A percentile compares a stretch with the other conserved stretches of the same genome.
Conservation (phyloP, 2,329 filamentous ascomycete species). For the Ascochyta viciae-villosae region DNA sequence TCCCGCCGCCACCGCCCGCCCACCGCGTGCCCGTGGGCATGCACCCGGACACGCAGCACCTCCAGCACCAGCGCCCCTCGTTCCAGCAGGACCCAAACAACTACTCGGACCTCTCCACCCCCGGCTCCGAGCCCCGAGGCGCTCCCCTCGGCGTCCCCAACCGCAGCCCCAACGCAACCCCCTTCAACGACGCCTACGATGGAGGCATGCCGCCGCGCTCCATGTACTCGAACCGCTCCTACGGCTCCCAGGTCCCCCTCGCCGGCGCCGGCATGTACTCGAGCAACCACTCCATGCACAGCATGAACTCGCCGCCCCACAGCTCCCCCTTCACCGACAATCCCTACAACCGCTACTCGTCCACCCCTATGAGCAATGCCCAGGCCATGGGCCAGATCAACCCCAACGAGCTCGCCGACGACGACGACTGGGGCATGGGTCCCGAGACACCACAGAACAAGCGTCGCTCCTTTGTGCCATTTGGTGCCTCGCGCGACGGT, state of each 20-base stretch:
- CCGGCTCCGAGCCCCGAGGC: slow-evolving; percentile 59
- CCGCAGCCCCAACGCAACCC: slow-evolving; percentile 31
- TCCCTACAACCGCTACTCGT: slow-evolving; percentile 69
- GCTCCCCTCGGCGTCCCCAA: slow-evolving; percentile 55
- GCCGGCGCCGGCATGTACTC: slow-evolving; percentile 46
- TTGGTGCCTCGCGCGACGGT: slow-evolving; percentile 54
- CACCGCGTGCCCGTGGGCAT: slow-evolving; percentile 41
- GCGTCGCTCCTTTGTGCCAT: slow-evolving; percentile 64
- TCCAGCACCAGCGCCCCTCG: slow-evolving; percentile 28
- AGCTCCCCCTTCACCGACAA: slow-evolving; percentile 64
- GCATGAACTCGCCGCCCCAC: slow-evolving; percentile 53
- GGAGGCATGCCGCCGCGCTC: slow-evolving; percentile 20
- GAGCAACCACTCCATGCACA: slow-evolving; percentile 54
- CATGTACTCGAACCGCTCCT: slow-evolving; percentile 34
- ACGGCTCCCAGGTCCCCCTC: slow-evolving; percentile 31
- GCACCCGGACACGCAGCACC: slow-evolving; percentile 32
- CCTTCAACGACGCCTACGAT: slow-evolving; percentile 33
- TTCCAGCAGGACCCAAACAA: slow-evolving; percentile 36
- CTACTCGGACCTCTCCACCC: slow-evolving; percentile 45
- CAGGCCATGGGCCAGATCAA: slow-evolving; percentile 63
- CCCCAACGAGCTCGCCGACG: slow-evolving; percentile 81
- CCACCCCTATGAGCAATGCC: slow-evolving; percentile 41
- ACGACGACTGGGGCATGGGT: slow-evolving; percentile 83
- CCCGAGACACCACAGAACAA: slow-evolving; percentile 55
- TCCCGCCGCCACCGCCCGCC: slow-evolving; percentile 45